A percentile compares a stretch with the other conserved stretches of the same genome.
Conservation (phyloP, 495 filamentous ascomycete species). For the Aspergillus sparsus region DNA sequence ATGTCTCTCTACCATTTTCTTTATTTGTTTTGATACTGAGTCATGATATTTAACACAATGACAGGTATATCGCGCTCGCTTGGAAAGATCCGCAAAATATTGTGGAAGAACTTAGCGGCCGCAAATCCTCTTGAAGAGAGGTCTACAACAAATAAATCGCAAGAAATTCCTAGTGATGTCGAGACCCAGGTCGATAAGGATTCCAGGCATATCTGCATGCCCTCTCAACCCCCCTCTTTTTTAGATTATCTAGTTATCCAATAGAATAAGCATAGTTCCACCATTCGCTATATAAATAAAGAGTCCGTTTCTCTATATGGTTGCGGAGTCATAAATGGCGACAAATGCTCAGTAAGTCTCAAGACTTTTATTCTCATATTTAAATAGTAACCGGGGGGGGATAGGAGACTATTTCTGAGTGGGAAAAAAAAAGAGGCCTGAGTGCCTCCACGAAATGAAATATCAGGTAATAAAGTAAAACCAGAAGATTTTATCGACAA, state of each 20-base stretch:
- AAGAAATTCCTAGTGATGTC: background rate
- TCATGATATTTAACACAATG: background rate
- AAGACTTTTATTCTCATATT: constrained; percentile 1
- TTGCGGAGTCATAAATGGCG: background rate
- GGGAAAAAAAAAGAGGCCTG: background rate
- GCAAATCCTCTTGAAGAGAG: constrained; percentile 11
- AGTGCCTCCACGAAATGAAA: constrained; percentile 3
- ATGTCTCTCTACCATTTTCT: constrained; percentile 27
- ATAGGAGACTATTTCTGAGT: background rate
- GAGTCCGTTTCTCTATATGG: background rate
- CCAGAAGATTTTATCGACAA: background rate
- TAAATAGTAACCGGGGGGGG: background rate
- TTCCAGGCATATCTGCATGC: background rate
- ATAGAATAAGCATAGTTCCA: background rate
- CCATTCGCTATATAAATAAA: no score
- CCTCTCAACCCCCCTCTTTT: background rate
- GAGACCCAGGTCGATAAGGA: no score
- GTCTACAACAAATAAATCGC: background rate
- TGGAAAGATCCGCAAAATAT: constrained; percentile 63
- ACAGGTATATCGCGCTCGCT: constrained; percentile 57
- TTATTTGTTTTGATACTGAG: background rate
- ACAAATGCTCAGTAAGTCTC: background rate
- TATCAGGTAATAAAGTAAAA: background rate
- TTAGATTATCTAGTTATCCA: background rate
- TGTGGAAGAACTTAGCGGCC: constrained; percentile 43